phyloP scores from a whole-genome alignment of 1,284 basidiomycete species.

The Xerocomus nothofagi region DNA sequence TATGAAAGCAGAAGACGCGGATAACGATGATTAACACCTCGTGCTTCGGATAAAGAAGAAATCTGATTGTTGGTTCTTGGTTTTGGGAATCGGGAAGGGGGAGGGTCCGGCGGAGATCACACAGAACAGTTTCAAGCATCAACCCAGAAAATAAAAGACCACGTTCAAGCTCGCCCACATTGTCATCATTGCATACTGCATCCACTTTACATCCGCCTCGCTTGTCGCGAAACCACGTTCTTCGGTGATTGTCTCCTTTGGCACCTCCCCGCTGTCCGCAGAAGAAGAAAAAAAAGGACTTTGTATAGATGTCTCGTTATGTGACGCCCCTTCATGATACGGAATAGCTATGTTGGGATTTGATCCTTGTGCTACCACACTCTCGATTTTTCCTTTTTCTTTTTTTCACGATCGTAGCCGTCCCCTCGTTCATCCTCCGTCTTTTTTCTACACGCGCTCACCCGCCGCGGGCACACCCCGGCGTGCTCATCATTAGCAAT shows the following conservation, averaged over 20 bases:
- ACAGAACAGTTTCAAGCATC: background rate
- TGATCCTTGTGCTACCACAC: conserved; percentile 9
- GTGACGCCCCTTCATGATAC: conserved; percentile 4
- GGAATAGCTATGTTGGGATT: conserved; percentile 8
- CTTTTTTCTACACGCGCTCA: background rate
- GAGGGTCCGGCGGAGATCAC: background rate
- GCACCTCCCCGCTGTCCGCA: conserved; percentile 17
- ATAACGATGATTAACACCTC: conserved; percentile 30
- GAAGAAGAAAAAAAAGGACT: background rate
- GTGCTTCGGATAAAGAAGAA: background rate
- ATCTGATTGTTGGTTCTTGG: conserved; percentile 3
- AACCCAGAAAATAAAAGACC: background rate
- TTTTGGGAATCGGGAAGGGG: conserved; percentile 19
- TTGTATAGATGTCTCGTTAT: conserved; percentile 9
- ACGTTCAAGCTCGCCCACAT: conserved; percentile 8
- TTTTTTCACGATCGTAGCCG: background rate
- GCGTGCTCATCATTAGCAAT: background rate
- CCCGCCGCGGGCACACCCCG: background rate
- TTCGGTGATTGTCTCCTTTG: background rate
- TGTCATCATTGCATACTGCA: conserved; percentile 15
- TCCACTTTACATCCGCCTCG: background rate
- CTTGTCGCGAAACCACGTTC: background rate
- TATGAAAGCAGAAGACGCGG: conserved; percentile 38
- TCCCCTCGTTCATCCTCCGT: background rate
- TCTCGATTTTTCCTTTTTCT: background rate